Evolutionary conservation across 1,284 basidiomycete genomes (phyloP), one percentile per base, ranked within the genome.

Genomic region (Boletus sp.): DNA sequence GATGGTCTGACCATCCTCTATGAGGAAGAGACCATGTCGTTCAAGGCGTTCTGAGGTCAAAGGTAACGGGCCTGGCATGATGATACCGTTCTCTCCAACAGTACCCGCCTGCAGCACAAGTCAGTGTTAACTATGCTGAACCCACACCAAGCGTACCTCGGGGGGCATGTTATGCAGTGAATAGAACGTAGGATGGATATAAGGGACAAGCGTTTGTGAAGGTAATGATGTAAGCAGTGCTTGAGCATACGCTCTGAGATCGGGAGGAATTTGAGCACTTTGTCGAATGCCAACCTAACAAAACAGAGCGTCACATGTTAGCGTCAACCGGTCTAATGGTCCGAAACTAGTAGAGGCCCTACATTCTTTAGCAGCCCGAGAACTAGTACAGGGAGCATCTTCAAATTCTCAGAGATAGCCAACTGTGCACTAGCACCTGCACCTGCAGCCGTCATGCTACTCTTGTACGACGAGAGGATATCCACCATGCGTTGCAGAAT

Each of bases 1-100:
- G 70, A 99, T 93, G 52, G 94, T 96, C 78, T 98, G 97, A 1
- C 94, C 94, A 74, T 99, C 96, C 76, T 99, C 97, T 67, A 99
- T 97, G 64, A 99, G 78, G 86, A 92, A 98, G 56, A 99, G 82
- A 56, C 97, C 97, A 71, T 99, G 96, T 58, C 96, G 83, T 77
- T 98, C 96, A 56, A 99, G 82, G 46, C 94, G 83, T 77, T 99
- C 97, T 38, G 94, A 95, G 0, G 95, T 95, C 60, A 96, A 84
- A 55, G 97, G 97, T 35, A 98, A 81, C n/a, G 93, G 86, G 10
- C 87, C 85, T 1, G 95, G 95, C 76, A 97, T 79, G 63, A 95
- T 86, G 28, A 96, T 81, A 55, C 93, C 94, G 2, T 85, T 77
- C 67, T 95, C 92, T 65, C 89, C 91, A 62, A 94, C 84, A 19